Base-by-base conservation (phyloP, 768 basidiomycete genomes). In the Mycena maculata region DNA sequence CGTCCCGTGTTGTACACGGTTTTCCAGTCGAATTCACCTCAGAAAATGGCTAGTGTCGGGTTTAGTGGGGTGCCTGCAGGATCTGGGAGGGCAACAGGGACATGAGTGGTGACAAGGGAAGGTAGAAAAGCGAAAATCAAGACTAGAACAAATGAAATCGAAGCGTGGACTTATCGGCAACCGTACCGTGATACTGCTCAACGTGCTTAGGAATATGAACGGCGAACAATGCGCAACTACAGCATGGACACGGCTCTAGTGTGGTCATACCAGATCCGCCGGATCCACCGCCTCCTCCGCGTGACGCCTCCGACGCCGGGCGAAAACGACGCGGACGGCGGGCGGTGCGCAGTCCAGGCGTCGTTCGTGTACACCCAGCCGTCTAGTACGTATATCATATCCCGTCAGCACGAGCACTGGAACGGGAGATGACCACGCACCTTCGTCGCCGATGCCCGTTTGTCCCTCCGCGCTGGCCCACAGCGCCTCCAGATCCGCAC, bases 351-450 rank as follows among this genome's bases (percentile, higher is more conserved):
- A 6, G 87, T 79, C 94, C 93, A 95, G 0, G 84, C 79, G 63
- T 93, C 92, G 67, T 92, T 91, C 10, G 90, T 90, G 72, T 94
- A 94, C 16, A 92, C 87, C 92, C 94, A 95, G 4, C 92, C 93
- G 71, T 88, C 92, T 90, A 50, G 36, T 6, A 6, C 16, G 22
- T 11, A 7, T 30, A 8, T 39, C 45, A 22, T 31, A 65, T 23
- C n/a, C n/a, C n/a, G n/a, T n/a, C n/a, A n/a, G n/a, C n/a, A n/a
- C n/a, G n/a, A n/a, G n/a, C n/a, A n/a, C n/a, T n/a, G n/a, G n/a
- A n/a, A n/a, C n/a, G n/a, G n/a, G n/a, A n/a, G n/a, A n/a, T n/a
- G n/a, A n/a, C 7, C n/a, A 72, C 70, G 52, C 33, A 75, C 75
- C 75, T 33, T 70, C 68, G 75, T 80, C 80, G 9, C 76, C 76